These are phyloP conservation scores for Aurantiochytrium sp. DNA, from an alignment of 108 stramenopile genomes.

Conservation along the genomic window DNA sequence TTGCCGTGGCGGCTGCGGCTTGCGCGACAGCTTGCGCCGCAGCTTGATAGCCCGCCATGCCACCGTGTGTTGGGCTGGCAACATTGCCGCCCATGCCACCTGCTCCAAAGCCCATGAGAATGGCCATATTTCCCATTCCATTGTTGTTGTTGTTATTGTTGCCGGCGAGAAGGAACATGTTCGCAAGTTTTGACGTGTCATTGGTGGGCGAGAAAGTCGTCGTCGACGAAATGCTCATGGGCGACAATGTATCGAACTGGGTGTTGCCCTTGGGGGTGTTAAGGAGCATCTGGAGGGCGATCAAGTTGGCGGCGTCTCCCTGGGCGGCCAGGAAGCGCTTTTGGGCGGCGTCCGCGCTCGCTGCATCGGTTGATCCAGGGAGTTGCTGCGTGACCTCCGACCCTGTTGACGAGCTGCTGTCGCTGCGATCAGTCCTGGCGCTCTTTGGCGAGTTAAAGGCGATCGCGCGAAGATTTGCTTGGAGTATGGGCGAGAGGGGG, in stretches of 20 bases:
- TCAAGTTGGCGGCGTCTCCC: background rate
- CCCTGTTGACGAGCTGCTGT: background rate
- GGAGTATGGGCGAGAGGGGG: background rate
- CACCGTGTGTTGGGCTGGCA: background rate
- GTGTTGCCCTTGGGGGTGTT: background rate
- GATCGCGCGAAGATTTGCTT: background rate
- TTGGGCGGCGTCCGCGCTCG: background rate
- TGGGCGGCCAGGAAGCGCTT: background rate
- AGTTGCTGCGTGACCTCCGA: background rate
- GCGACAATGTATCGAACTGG: background rate
- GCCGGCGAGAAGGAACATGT: background rate
- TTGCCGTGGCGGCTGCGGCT: too few relatives aligned
- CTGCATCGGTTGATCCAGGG: background rate
- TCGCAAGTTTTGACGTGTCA: background rate
- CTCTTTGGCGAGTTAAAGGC: background rate
- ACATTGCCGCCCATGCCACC: background rate
- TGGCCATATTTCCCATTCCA: background rate
- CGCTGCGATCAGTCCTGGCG: background rate
- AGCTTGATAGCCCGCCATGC: background rate
- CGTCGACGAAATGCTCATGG: background rate
- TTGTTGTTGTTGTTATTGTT: background rate
- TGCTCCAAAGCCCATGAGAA: too few relatives aligned
- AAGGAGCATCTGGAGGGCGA: background rate
- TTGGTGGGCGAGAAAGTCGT: background rate
- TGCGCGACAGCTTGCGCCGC: too few relatives aligned